Evolutionary conservation across 352 stramenopile species (phyloP), one percentile per base, ranked within the genome.

Genomic region (Phytopythium kandeliae): DNA sequence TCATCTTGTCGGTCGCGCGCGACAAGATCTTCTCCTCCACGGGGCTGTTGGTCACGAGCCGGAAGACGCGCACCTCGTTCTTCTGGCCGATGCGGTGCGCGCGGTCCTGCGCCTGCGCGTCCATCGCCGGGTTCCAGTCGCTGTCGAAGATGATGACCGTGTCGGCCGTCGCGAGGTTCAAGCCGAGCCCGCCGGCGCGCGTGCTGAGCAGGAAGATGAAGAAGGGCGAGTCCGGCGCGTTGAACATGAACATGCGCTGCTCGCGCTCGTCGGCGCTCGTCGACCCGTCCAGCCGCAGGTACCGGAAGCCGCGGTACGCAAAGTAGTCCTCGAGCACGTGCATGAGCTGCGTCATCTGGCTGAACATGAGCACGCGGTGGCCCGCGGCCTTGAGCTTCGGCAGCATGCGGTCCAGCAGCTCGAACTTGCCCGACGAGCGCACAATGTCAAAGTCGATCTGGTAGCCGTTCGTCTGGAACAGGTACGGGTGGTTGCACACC

Each of bases 101-200:
- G 11, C 91, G 85, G 71, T 96, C 91, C 57, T 96, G 86, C 4
- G 91, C 91, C 45, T 97, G 91, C 6, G 89, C 87, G 54, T 97
- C 91, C 80, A 96, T 95, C 35, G 97, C 91, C n/a, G 97, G 97
- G 69, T 99, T 99, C 96, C 97, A 99, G 65, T 99, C 97, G 58
- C 85, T 98, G 62, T 99, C 97, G 59, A 98, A 99, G 65, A 99
- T 98, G 38, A 99, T 97, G 8, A 99, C 96, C 6, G 96, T 99
- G 61, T 99, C 97, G 25, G 97, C 97, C 21, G 96, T 96, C 28
- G 94, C 96, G 24, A 99, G 84, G 67, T 99, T 99, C 21, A 99
- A 62, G 22, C 97, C 97, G 25, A 99, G 73, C 22, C 97, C 97
- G 59, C 97, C 97, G 24, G 97, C 96, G 9, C 96, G 81, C 19